These are phyloP conservation scores for Cryphonectria naterciae DNA, from an alignment of 2,329 filamentous ascomycete genomes.

Conservation along the genomic window DNA sequence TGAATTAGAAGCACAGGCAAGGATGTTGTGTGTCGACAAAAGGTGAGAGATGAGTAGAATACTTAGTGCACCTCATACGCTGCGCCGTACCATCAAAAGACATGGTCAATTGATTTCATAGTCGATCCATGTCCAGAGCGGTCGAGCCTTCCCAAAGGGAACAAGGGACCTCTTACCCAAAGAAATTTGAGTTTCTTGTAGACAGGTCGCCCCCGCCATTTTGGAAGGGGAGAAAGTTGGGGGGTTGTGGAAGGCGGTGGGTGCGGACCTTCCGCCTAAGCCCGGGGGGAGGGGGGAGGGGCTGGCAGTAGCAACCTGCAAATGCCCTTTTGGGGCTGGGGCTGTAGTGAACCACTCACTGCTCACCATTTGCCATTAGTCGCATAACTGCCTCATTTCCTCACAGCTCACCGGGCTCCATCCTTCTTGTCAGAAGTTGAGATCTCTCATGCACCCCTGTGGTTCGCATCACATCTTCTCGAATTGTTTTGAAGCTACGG, in stretches of 20 bases:
- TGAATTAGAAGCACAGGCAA: background rate
- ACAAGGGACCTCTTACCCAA: background rate
- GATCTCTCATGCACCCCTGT: background rate
- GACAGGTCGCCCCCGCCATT: background rate
- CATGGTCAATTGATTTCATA: no score
- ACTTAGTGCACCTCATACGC: background rate
- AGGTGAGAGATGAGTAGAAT: background rate
- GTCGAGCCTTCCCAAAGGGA: no score
- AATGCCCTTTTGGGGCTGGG: background rate
- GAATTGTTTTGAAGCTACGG: background rate
- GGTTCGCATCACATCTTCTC: background rate
- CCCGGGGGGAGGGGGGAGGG: background rate
- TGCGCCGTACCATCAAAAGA: background rate
- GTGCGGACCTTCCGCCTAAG: background rate
- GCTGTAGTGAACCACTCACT: background rate
- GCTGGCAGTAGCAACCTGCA: background rate
- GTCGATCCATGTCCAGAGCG: no score
- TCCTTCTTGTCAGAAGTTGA: background rate
- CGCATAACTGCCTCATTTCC: constrained; percentile 8
- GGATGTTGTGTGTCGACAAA: background rate
- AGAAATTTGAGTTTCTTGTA: background rate
- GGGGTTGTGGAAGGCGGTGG: background rate
- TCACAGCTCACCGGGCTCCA: background rate
- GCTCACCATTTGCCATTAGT: background rate
- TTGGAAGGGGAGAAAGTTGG: background rate